Base-by-base conservation (phyloP, 805 yeast species). In the Cyberlindnera maritima region DNA sequence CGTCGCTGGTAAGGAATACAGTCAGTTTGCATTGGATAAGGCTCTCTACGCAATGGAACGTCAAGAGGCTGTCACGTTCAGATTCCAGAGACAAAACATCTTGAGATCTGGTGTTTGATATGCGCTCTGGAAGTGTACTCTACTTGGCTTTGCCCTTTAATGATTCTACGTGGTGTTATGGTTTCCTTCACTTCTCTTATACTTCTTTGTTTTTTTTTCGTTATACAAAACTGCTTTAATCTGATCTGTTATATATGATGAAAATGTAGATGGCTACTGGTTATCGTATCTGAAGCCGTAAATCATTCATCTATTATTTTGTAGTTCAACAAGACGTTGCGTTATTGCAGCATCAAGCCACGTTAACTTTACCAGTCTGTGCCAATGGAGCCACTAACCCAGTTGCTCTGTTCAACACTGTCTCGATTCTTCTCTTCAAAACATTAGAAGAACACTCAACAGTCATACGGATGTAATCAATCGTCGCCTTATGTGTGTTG, bases 361-460 rank as follows among this genome's bases (percentile, higher is more conserved):
- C 15, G n/a, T n/a, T n/a, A 39, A 41, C 25, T 41, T 55, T 57
- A 14, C 48, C 51, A 21, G 26, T 56, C 59, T 71, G 80, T 39
- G 89, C 79, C 29, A 92, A 70, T 2, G 98, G 96, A 11, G 97
- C 90, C 2, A 88, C 94, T 39, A 94, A 70, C 36, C 79, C 86
- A 44, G 85, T 75, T 14, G 95, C 95, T 52, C 95, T 77, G 37
- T 77, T 80, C 49, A 94, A 68, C 18, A 92, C 83, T 54, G 86
- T 91, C 53, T 83, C 88, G 1, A 94, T 81, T 60, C 99, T 78
- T 48, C 88, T 92, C 54, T 80, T 80, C 46, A 94, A 68, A 1
- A 90, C 91, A 46, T 80, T 82, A 1, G 91, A 83, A 2, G 79
- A 67, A 60, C 97, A 88, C 25, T 72, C 74, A 2, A 92, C 96